Evolutionary conservation across 345 rosid genomes (phyloP).

Genomic region (Cardiospermum halicacabum): DNA sequence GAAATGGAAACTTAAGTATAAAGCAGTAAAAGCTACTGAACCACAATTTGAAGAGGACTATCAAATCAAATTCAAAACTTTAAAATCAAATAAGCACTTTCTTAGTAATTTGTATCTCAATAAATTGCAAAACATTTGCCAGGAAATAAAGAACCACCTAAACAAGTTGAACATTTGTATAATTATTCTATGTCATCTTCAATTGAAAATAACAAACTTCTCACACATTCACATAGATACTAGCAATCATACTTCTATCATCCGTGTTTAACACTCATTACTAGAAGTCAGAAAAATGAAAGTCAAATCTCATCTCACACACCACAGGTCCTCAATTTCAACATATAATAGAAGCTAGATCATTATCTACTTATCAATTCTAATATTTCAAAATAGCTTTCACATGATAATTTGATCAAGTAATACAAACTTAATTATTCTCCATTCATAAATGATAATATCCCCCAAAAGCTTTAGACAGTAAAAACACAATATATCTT

Average conservation of each 20-base stretch:
- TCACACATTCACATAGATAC: no score
- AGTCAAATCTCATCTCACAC: slow-evolving; percentile 3
- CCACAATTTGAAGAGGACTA: neutral
- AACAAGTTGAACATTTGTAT: neutral
- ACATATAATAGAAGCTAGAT: neutral
- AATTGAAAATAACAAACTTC: neutral
- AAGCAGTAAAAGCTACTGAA: no score
- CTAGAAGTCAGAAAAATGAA: neutral
- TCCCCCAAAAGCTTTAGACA: neutral
- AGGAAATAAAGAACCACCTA: neutral
- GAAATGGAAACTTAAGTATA: neutral
- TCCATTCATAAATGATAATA: no score
- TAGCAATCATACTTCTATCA: no score
- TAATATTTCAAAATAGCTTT: neutral
- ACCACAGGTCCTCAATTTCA: slow-evolving; percentile 3
- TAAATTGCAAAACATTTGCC: neutral
- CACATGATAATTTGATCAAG: no score
- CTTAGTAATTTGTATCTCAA: neutral
- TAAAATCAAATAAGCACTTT: neutral
- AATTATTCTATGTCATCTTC: neutral
- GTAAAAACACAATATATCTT: slow-evolving; percentile 4
- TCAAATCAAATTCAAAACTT: neutral
- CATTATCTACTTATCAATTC: neutral
- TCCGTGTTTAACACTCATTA: neutral
- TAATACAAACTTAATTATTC: no score